phyloP scores from a whole-genome alignment of 495 filamentous ascomycete genomes.

The Parachaetomium inaequale region DNA sequence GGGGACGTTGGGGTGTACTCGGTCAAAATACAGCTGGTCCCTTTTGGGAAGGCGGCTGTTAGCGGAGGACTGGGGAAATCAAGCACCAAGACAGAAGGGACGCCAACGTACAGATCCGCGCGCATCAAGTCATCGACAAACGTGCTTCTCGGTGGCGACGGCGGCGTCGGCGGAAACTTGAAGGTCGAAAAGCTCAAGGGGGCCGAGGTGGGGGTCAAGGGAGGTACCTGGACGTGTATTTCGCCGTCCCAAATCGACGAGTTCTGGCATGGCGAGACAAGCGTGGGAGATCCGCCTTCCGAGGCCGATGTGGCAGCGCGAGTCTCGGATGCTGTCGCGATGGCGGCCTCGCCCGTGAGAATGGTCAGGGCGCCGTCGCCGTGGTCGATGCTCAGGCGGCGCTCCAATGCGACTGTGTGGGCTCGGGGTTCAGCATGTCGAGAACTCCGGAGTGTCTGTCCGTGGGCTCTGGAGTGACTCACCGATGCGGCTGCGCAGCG shows the following conservation, averaged over 20 bases:
- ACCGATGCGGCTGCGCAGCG: conserved; percentile 48
- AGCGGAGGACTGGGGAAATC: background rate
- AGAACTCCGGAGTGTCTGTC: too few species aligned
- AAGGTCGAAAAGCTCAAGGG: conserved; percentile 25
- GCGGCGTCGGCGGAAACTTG: conserved; percentile 34
- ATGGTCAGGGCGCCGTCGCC: conserved; percentile 16
- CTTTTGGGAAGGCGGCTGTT: conserved; percentile 17
- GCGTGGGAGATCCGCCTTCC: conserved; percentile 13
- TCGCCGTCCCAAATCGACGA: conserved; percentile 25
- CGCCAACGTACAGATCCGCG: conserved; percentile 41
- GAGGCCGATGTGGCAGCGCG: conserved; percentile 9
- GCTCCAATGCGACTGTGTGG: conserved; percentile 33
- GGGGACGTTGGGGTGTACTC: conserved; percentile 52
- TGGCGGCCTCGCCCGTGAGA: conserved; percentile 13
- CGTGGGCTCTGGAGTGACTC: too few species aligned
- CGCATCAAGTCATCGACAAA: conserved; percentile 40
- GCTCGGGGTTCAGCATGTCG: background rate
- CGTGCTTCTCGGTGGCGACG: conserved; percentile 21
- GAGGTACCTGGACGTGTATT: conserved; percentile 22
- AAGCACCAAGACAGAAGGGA: background rate
- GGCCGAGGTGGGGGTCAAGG: conserved; percentile 22
- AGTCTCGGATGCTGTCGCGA: conserved; percentile 11
- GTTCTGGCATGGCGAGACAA: conserved; percentile 22
- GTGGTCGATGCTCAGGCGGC: conserved; percentile 38
- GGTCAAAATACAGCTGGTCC: conserved; percentile 58